Evolutionary conservation across 202 grass and related monocot species (phyloP), one percentile per base, ranked within the genome.

Genomic region (Schoenoplectus tabernaemontani): DNA sequence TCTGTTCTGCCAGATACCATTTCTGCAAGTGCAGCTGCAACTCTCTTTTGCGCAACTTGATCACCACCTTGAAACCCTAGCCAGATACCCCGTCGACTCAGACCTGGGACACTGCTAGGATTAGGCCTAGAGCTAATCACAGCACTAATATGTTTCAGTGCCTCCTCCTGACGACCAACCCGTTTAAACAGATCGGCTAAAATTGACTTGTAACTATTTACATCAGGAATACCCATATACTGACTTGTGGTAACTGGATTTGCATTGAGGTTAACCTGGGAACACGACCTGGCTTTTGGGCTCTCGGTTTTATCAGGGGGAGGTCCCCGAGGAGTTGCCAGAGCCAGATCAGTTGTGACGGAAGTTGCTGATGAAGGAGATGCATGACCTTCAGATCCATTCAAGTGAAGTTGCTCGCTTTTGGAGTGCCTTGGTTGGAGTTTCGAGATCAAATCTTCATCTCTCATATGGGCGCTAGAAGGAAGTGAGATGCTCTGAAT

Each of bases 161-260:
- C 96, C 87, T 95, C 96, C 70, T 95, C 96, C 78, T 98, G 96
- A 79, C 92, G 86, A 30, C 90, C 86, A 69, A 99, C 88, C 12
- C 80, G 85, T 75, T 92, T 86, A 73, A 95, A 87, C 78, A 99
- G 79, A 66, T 17, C 75, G 47, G 84, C 77, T 37, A 82, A 77
- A 37, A 92, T 84, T 46, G 78, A 48, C 85, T 95, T 99, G 71
- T 93, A 95, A 88, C 90, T 86, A 54, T 83, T 86, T 66, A 85
- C 53, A 80, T 92, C 91, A 85, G 59, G 63, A 17, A 46, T 59
- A 44, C 16, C 20, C 39, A 42, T 19, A 79, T 41, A 44, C 17
- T 13, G 76, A 46, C 57, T 79, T 2, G 36, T 10, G 10, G 11
- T 44, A 56, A 56, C 47, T 56, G 70, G 70, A 75, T 32, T 54